Evolutionary conservation across 495 filamentous ascomycete genomes (phyloP).

Genomic region (Diplogelasinospora grovesii): DNA sequence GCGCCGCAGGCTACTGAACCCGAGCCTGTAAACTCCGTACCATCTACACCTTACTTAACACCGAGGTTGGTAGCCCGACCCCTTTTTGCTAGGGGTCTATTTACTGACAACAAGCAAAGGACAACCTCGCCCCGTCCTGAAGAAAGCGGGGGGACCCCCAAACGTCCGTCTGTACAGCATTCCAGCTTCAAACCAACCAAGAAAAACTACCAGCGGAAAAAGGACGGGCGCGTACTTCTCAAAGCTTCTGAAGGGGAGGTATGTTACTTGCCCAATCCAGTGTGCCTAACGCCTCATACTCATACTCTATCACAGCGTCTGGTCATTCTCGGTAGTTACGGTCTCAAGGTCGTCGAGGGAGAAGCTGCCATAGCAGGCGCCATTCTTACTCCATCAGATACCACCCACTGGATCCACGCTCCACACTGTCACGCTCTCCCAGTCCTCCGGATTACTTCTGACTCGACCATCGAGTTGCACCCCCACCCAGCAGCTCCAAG

Average conservation of each 20-base stretch:
- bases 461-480: conserved; percentile 43
- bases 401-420: conserved; percentile 57
- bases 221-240: conserved; percentile 29
- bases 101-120: conserved; percentile 1
- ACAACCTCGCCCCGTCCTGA: conserved; percentile 2
- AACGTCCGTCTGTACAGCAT: too few relatives aligned
- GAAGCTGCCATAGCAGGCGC: conserved; percentile 63
- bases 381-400: conserved; percentile 47
- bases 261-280: background rate
- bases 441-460: conserved; percentile 53
- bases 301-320: conserved; percentile 43
- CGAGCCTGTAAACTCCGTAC: background rate
- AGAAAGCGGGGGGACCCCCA: conserved; percentile 4
- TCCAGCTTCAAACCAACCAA: conserved; percentile 41
- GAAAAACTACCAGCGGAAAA: conserved; percentile 32
- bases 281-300: background rate
- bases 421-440: conserved; percentile 73
- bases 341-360: conserved; percentile 53
- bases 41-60: background rate
- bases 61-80: background rate
- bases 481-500: conserved; percentile 45
- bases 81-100: too few relatives aligned
- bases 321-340: conserved; percentile 66
- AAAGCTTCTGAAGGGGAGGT: conserved; percentile 43
- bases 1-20: too few relatives aligned